A percentile compares a stretch with the other conserved stretches of the same genome.
phyloP scores from a whole-genome alignment of 1,284 basidiomycete species.

The Wolfiporia cocos region DNA sequence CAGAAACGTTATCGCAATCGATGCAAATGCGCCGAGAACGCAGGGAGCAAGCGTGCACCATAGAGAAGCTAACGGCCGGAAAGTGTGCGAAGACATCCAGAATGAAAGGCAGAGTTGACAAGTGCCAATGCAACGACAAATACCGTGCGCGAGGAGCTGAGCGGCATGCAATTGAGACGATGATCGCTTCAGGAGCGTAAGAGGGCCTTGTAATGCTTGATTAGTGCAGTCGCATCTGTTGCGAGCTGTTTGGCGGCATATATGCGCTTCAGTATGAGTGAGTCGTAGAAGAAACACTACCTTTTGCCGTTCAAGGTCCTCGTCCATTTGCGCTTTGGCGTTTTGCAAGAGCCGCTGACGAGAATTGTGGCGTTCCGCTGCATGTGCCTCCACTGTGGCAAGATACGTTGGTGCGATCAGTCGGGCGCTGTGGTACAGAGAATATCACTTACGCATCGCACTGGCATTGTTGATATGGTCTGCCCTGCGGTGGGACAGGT shows the following conservation, averaged over 20 bases:
- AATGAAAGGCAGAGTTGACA: neutral
- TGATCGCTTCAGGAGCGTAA: conserved; percentile 25
- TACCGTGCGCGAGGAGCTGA: neutral
- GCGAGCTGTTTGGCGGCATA: conserved; percentile 26
- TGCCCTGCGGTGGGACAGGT: conserved; percentile 29
- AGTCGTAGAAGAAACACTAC: conserved; percentile 16
- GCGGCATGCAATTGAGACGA: too few relatives aligned
- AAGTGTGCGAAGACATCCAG: neutral
- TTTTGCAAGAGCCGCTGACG: conserved; percentile 30
- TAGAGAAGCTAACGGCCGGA: too few relatives aligned
- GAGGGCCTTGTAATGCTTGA: conserved; percentile 40
- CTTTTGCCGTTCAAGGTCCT: conserved; percentile 36
- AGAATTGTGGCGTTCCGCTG: conserved; percentile 27
- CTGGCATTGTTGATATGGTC: conserved; percentile 30
- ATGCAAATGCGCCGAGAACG: too few relatives aligned
- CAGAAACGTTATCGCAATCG: too few relatives aligned
- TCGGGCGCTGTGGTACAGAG: conserved; percentile 1
- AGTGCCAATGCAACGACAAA: neutral
- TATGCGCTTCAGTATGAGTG: conserved; percentile 1
- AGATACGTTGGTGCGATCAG: neutral
- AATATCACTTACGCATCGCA: conserved; percentile 27
- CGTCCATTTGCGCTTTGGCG: conserved; percentile 32
- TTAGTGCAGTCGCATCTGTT: conserved; percentile 34
- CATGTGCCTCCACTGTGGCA: conserved; percentile 29
- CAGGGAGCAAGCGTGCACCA: neutral